Evolutionary conservation across 192 early-diverging fungal species (phyloP).

Genomic region (Backusella sp.): DNA sequence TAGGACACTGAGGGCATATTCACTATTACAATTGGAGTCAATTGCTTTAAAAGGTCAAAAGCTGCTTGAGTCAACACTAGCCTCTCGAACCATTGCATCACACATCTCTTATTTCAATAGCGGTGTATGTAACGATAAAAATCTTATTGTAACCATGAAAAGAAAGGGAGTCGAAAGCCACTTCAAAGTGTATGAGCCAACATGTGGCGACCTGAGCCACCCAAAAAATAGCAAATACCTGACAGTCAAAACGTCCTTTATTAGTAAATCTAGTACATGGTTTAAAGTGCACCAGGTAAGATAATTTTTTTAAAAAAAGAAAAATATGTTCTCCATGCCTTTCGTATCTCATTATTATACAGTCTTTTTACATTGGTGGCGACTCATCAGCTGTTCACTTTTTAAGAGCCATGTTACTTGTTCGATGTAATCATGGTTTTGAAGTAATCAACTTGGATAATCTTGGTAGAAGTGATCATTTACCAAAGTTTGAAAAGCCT

Average conservation of each 20-base stretch:
- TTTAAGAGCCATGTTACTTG: conserved; percentile 75
- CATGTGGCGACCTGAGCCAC: conserved; percentile 31
- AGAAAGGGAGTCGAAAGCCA: conserved; percentile 31
- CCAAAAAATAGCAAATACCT: conserved; percentile 22
- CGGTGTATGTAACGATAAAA: conserved; percentile 58
- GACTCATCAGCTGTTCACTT: conserved; percentile 86
- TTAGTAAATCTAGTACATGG: conserved; percentile 26
- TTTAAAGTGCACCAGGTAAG: conserved; percentile 30
- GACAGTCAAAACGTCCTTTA: conserved; percentile 10
- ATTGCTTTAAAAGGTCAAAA: background rate
- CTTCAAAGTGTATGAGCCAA: conserved; percentile 33
- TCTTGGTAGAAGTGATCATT: conserved; percentile 48
- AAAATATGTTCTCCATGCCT: background rate
- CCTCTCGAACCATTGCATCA: conserved; percentile 1
- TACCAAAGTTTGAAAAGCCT: conserved; percentile 77
- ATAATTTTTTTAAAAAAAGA: background rate
- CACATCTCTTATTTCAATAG: conserved; percentile 73
- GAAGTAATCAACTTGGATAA: conserved; percentile 89
- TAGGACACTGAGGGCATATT: conserved; percentile 45
- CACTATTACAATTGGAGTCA: conserved; percentile 63
- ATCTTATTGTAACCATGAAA: conserved; percentile 51
- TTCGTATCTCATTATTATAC: background rate
- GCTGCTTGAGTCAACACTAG: background rate
- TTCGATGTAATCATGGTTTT: conserved; percentile 90
- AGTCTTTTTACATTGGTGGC: conserved; percentile 92